A percentile compares a stretch with the other conserved stretches of the same genome.
Evolutionary conservation across 78 protist genomes (phyloP).

Genomic region (Speleostelium caveatum): DNA sequence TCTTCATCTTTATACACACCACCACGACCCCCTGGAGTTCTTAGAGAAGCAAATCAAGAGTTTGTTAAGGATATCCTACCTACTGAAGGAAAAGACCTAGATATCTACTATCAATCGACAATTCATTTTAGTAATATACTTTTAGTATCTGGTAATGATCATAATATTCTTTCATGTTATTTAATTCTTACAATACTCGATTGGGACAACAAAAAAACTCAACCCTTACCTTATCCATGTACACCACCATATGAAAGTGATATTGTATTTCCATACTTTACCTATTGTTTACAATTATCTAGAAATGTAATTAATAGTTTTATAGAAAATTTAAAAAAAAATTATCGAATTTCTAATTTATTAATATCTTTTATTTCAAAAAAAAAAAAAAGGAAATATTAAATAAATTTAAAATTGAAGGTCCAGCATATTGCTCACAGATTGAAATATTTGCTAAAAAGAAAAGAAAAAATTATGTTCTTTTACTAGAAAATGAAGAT

Average conservation of each 20-base stretch:
- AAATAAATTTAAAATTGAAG: conserved; percentile 39
- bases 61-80: conserved; percentile 39
- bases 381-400: conserved; percentile 44
- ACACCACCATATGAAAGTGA: conserved; percentile 75
- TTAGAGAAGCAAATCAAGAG: conserved; percentile 33
- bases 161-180: conserved; percentile 24
- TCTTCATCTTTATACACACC: conserved; percentile 39
- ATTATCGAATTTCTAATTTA: background rate
- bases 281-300: conserved; percentile 31
- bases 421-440: conserved; percentile 60
- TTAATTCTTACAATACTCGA: conserved; percentile 37
- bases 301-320: conserved; percentile 39
- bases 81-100: conserved; percentile 54
- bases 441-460: conserved; percentile 61
- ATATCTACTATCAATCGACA: conserved; percentile 47
- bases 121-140: conserved; percentile 45
- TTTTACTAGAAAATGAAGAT: conserved; percentile 63
- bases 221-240: conserved; percentile 63
- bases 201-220: conserved; percentile 76
- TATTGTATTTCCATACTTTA: conserved; percentile 56
- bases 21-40: conserved; percentile 68
- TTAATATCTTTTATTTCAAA: background rate
- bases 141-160: background rate
- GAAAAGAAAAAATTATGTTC: conserved; percentile 60
- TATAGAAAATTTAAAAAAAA: background rate